Evolutionary conservation across 805 yeast genomes (phyloP), one percentile per base, ranked within the genome.

Genomic region (Kazachstania bromeliacearum): DNA sequence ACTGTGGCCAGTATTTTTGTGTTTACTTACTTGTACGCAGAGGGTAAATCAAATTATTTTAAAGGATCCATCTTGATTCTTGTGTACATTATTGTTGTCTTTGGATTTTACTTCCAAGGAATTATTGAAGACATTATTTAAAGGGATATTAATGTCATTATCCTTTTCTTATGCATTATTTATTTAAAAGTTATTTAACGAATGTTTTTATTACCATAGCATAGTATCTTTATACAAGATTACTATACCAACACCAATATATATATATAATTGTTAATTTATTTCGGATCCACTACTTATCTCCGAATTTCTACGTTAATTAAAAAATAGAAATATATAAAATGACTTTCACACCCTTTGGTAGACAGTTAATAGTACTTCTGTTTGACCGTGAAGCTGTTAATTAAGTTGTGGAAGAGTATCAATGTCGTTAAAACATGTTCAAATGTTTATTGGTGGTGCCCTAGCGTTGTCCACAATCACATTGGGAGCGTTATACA

Each of bases 41-140:
- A 92, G 55, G 98, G 98, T 2, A 87, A 88, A 54, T 81, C 94
- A 21, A 92, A 92, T 56, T 92, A 92, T 57, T 89, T 92, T 70
- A 92, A 92, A 59, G 97, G 98, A 2, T 79, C 88, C 12, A 85
- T 92, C 46, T 64, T 89, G 54, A 75, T 89, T 9, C 70, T 92
- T 44, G 70, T 84, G 22, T 89, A 89, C 54, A 51, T 76, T 25
- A 85, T 84, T 23, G 76, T 84, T 7, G 63, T 85, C 37, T 64
- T 75, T 34, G 98, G 97, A 0, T 88, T 89, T 59, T 87, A 75
- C 66, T 76, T 81, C 40, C 66, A 64, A 32, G 64, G 63, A 4
- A 48, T 57, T 2, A 46, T 63, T 16, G 36, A 31, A 26, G 40
- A 40, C n/a, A 21, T 31, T n/a, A n/a, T 22, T 12, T 29, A 23